Percentiles rank a stretch among this genome's conserved stretches.
phyloP scores from a whole-genome alignment of 495 filamentous ascomycete genomes.

The Niebla homalea region DNA sequence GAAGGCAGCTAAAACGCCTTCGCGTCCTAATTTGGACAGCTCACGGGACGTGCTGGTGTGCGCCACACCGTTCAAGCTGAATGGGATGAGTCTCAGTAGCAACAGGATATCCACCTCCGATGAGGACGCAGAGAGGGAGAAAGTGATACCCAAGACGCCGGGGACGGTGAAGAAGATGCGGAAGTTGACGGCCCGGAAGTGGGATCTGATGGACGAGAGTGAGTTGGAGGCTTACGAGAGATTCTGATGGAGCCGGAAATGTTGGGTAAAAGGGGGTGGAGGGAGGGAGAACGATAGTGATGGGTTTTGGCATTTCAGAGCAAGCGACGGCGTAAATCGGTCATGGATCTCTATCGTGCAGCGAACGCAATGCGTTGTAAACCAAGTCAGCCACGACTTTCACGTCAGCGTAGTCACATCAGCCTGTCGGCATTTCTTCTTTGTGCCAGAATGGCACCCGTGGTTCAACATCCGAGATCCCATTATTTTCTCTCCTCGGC shows the following conservation, averaged over 20 bases:
- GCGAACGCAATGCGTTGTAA: too few relatives aligned
- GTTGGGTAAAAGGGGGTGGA: too few relatives aligned
- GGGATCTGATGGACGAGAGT: constrained; percentile 43
- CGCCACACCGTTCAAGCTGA: constrained; percentile 23
- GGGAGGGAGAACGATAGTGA: too few relatives aligned
- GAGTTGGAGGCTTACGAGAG: constrained; percentile 21
- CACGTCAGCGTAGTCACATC: too few relatives aligned
- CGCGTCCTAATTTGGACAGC: not conserved
- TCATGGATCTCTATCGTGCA: too few relatives aligned
- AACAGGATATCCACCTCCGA: not conserved
- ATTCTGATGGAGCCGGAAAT: not conserved
- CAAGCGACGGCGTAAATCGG: too few relatives aligned
- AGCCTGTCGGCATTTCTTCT: too few relatives aligned
- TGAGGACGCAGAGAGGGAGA: not conserved
- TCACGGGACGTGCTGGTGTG: constrained; percentile 30
- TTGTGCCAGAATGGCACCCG: too few relatives aligned
- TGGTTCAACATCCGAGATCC: too few relatives aligned
- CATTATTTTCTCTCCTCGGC: too few relatives aligned
- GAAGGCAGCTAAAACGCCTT: constrained; percentile 24
- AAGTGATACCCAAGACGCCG: not conserved
- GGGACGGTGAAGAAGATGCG: constrained; percentile 28
- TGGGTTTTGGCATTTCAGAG: too few relatives aligned
- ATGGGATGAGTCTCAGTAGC: constrained; percentile 25
- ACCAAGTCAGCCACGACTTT: too few relatives aligned
- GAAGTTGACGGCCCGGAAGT: constrained; percentile 42